A percentile compares a stretch with the other conserved stretches of the same genome.
These are phyloP conservation scores for Colletotrichum sp. DNA, from an alignment of 2,329 filamentous ascomycete genomes.

Conservation along the genomic window DNA sequence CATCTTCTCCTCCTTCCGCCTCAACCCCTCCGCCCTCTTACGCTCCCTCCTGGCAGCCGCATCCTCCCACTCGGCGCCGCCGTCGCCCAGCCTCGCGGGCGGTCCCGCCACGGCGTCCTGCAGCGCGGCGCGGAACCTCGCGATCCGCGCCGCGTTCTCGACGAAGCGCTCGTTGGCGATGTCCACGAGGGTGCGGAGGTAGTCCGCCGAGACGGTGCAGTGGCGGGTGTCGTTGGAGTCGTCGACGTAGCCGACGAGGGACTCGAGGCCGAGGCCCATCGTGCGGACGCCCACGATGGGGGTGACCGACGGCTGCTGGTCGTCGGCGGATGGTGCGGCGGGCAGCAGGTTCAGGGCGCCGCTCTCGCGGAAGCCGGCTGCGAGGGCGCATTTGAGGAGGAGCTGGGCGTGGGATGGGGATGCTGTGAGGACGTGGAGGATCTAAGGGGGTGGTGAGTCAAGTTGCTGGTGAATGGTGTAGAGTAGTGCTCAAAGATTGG, in stretches of 20 bases:
- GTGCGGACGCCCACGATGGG: slow-evolving; percentile 88
- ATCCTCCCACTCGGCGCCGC: slow-evolving; percentile 57
- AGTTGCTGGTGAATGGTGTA: too few species aligned
- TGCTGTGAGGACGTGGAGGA: slow-evolving; percentile 84
- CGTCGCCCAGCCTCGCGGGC: slow-evolving; percentile 29
- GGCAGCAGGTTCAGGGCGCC: slow-evolving; percentile 73
- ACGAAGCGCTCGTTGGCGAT: slow-evolving; percentile 78
- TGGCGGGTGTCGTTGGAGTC: slow-evolving; percentile 40
- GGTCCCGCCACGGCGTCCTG: slow-evolving; percentile 32
- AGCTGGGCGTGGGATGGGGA: slow-evolving; percentile 77
- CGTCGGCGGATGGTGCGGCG: slow-evolving; percentile 26
- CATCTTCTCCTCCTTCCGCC: slow-evolving; percentile 50
- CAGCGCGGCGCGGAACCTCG: slow-evolving; percentile 64
- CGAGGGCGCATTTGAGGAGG: slow-evolving; percentile 76
- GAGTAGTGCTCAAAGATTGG: too few species aligned
- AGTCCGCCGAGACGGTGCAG: slow-evolving; percentile 66
- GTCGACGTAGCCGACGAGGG: slow-evolving; percentile 69
- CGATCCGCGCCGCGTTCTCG: slow-evolving; percentile 72
- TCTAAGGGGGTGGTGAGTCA: slow-evolving; percentile 54
- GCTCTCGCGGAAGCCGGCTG: slow-evolving; percentile 88
- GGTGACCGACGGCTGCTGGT: slow-evolving; percentile 39
- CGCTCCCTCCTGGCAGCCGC: slow-evolving; percentile 54
- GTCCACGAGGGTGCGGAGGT: slow-evolving; percentile 69
- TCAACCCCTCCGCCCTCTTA: slow-evolving; percentile 63
- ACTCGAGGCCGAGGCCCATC: slow-evolving; percentile 82